Evolutionary conservation across 129 eudicot genomes (phyloP).

Genomic region (Scalesia atractyloides): DNA sequence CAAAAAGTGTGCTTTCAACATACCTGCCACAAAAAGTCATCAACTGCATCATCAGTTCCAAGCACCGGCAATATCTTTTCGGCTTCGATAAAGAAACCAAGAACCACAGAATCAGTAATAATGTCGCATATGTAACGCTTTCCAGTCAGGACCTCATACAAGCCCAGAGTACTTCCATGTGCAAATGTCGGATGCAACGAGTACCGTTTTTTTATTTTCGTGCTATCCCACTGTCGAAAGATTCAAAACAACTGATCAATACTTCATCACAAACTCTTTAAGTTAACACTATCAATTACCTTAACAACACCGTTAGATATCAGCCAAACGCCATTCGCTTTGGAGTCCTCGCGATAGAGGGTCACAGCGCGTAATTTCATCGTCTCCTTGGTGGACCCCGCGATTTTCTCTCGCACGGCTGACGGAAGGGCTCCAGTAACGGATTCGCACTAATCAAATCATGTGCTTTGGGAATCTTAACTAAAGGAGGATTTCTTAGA

Average conservation of each 20-base stretch:
- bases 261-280: not conserved
- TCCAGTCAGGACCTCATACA: conserved; percentile 79
- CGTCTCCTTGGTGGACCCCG: conserved; percentile 75
- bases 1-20: conserved; percentile 4
- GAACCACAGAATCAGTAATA: conserved; percentile 76
- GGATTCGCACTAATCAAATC: conserved; percentile 75
- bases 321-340: conserved; percentile 81
- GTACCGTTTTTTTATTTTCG: conserved; percentile 45
- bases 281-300: conserved; percentile 42
- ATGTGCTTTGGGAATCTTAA: conserved; percentile 74
- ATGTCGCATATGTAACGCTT: conserved; percentile 87
- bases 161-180: conserved; percentile 89
- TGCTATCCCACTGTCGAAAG: conserved; percentile 71
- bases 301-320: conserved; percentile 89
- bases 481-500: conserved; percentile 85
- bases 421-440: conserved; percentile 84
- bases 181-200: conserved; percentile 78
- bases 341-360: conserved; percentile 75
- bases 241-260: not conserved
- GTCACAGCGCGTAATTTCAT: conserved; percentile 70
- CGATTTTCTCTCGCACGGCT: conserved; percentile 55
- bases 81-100: conserved; percentile 79
- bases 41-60: conserved; percentile 74
- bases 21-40: conserved; percentile 93
- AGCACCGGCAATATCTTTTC: conserved; percentile 63